Evolutionary conservation across 179 eudicot genomes (phyloP).

Genomic region (Sideroxylon spinosum): DNA sequence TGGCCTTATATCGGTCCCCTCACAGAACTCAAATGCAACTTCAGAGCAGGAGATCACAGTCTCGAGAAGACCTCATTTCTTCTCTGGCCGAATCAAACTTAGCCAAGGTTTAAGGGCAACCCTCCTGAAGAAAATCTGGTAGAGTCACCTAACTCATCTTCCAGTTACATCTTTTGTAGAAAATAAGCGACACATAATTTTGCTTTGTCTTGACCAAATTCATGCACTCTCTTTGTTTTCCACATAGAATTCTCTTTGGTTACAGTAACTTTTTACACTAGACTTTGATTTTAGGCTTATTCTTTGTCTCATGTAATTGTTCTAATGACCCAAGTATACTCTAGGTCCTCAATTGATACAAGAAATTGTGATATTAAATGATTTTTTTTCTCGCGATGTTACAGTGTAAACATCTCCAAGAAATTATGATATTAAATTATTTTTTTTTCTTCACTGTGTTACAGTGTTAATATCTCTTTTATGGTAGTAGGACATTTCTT

Average conservation of each 20-base stretch:
- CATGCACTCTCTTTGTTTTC: no score
- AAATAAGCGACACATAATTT: no score
- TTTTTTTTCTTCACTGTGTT: not conserved
- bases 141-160: not conserved
- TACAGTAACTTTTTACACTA: not conserved
- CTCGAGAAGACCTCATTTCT: slow-evolving; percentile 83
- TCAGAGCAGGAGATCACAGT: slow-evolving; percentile 91
- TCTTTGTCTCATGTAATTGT: not conserved
- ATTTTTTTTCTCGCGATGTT: not conserved
- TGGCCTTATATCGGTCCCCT: slow-evolving; percentile 61
- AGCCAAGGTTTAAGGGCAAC: slow-evolving; percentile 37
- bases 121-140: not conserved
- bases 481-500: not conserved
- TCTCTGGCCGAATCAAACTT: slow-evolving; percentile 66
- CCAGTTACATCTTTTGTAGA: no score
- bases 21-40: slow-evolving; percentile 77
- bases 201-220: no score
- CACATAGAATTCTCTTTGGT: slow-evolving; percentile 4
- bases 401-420: not conserved
- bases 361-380: not conserved
- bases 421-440: not conserved
- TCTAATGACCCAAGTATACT: not conserved
- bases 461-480: not conserved
- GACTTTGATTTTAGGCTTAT: not conserved
- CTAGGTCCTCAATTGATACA: not conserved